Conservation (phyloP, 257 asterid genomes). For the Solanum dulcamara region DNA sequence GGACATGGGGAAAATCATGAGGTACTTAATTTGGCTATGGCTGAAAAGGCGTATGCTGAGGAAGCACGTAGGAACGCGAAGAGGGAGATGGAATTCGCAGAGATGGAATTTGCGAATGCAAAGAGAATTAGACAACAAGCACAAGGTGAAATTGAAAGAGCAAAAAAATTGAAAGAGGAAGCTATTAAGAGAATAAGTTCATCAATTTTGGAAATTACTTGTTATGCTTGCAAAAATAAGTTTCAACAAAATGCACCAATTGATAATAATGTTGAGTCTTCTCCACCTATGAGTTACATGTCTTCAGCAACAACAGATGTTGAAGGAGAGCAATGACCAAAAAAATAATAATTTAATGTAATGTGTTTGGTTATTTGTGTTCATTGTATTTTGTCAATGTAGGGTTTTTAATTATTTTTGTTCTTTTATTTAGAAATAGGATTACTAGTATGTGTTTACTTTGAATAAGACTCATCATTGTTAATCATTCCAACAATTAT, state of each 20-base stretch:
- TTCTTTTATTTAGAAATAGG: neutral
- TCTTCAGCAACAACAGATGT: conserved; percentile 22
- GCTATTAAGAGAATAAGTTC: conserved; percentile 35
- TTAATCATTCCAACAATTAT: neutral
- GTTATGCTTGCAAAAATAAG: conserved; percentile 50
- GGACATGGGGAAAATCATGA: conserved; percentile 14
- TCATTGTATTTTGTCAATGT: neutral
- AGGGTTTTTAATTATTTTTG: neutral
- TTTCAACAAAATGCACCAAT: conserved; percentile 14
- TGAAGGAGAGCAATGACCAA: conserved; percentile 11
- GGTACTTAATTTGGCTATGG: conserved; percentile 38
- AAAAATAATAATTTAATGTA: neutral
- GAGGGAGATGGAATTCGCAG: conserved; percentile 52
- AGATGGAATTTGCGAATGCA: conserved; percentile 51
- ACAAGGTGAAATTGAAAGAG: conserved; percentile 44
- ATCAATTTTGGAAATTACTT: conserved; percentile 46
- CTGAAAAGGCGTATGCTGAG: conserved; percentile 61
- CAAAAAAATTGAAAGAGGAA: conserved; percentile 33
- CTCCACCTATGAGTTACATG: conserved; percentile 23
- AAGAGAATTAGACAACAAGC: conserved; percentile 56
- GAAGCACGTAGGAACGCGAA: conserved; percentile 47
- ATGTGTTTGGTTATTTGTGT: neutral
- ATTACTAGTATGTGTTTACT: neutral
- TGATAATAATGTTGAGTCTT: conserved; percentile 10
- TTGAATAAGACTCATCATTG: neutral